A percentile compares a stretch with the other conserved stretches of the same genome.
Conservation (phyloP, 768 basidiomycete species). For the Butyriboletus loyo region DNA sequence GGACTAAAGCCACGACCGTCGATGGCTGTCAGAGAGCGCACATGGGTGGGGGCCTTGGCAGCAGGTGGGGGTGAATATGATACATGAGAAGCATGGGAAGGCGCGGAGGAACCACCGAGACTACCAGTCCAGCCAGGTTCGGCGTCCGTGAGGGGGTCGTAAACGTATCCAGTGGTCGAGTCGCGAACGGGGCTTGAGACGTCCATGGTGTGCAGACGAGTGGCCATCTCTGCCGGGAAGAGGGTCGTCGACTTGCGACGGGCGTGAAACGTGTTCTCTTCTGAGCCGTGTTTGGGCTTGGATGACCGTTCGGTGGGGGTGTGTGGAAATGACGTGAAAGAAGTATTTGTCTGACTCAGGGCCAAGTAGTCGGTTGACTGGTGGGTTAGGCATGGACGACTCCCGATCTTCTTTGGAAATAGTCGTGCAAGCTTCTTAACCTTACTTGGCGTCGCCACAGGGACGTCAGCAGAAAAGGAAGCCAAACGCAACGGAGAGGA, state of each 20-base stretch:
- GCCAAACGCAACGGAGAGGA: slow-evolving; percentile 27
- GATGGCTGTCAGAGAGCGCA: slow-evolving; percentile 22
- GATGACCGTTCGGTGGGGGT: slow-evolving; percentile 21
- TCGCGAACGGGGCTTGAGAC: slow-evolving; percentile 26
- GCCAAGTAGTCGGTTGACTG: slow-evolving; percentile 27
- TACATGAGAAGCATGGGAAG: slow-evolving; percentile 15
- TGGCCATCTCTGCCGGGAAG: slow-evolving; percentile 27
- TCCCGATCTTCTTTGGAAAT: slow-evolving; percentile 32
- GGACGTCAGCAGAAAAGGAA: slow-evolving; percentile 25
- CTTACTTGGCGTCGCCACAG: slow-evolving; percentile 19
- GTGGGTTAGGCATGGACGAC: slow-evolving; percentile 27
- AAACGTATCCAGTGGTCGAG: slow-evolving; percentile 22
- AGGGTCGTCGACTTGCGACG: slow-evolving; percentile 35
- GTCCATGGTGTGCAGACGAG: slow-evolving; percentile 31
- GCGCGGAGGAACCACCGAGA: slow-evolving; percentile 6
- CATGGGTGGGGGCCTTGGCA: slow-evolving; percentile 13
- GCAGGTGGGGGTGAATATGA: slow-evolving; percentile 7
- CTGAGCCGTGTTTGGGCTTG: slow-evolving; percentile 24
- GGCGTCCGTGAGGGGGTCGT: slow-evolving; percentile 28
- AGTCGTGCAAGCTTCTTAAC: slow-evolving; percentile 28
- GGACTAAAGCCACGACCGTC: slow-evolving; percentile 11
- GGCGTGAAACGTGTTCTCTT: slow-evolving; percentile 34
- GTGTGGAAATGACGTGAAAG: slow-evolving; percentile 26
- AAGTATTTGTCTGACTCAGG: slow-evolving; percentile 23
- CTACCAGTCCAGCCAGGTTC: slow-evolving; percentile 22